Evolutionary conservation across 768 basidiomycete species (phyloP).

Genomic region (Jaapia argillacea): DNA sequence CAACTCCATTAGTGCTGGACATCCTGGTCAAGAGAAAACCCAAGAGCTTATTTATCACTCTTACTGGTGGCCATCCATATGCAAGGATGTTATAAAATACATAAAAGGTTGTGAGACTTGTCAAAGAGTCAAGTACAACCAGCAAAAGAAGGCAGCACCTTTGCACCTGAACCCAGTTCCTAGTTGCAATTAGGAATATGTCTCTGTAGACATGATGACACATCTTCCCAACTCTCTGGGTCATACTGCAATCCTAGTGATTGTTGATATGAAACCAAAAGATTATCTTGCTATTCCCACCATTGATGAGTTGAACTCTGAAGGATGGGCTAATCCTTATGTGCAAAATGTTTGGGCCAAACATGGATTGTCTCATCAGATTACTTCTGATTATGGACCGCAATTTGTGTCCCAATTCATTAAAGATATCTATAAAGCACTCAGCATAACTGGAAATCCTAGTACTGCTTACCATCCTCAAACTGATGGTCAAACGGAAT

Average conservation of each 20-base stretch:
- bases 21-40: neutral
- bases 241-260: slow-evolving; percentile 9
- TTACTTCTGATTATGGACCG: slow-evolving; percentile 8
- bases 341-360: slow-evolving; percentile 7
- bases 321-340: slow-evolving; percentile 12
- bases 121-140: slow-evolving; percentile 15
- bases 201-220: slow-evolving; percentile 12
- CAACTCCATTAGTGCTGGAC: neutral
- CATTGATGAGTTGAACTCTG: slow-evolving; percentile 9
- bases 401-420: slow-evolving; percentile 23
- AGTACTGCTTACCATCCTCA: slow-evolving; percentile 36
- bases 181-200: slow-evolving; percentile 2
- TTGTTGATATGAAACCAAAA: slow-evolving; percentile 17
- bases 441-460: slow-evolving; percentile 22
- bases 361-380: slow-evolving; percentile 6
- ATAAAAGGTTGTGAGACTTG: slow-evolving; percentile 18
- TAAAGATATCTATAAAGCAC: slow-evolving; percentile 15
- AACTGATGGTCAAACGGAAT: slow-evolving; percentile 28
- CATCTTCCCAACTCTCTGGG: slow-evolving; percentile 12
- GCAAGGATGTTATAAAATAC: slow-evolving; percentile 15
- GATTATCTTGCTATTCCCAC: slow-evolving; percentile 18
- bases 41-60: neutral
- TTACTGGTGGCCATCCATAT: slow-evolving; percentile 6
- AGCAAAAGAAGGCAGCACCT: slow-evolving; percentile 2
- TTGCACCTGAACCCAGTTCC: slow-evolving; percentile 11